Evolutionary conservation across 768 basidiomycete species (phyloP), one percentile per base, ranked within the genome.

Genomic region (Trametes villosa): DNA sequence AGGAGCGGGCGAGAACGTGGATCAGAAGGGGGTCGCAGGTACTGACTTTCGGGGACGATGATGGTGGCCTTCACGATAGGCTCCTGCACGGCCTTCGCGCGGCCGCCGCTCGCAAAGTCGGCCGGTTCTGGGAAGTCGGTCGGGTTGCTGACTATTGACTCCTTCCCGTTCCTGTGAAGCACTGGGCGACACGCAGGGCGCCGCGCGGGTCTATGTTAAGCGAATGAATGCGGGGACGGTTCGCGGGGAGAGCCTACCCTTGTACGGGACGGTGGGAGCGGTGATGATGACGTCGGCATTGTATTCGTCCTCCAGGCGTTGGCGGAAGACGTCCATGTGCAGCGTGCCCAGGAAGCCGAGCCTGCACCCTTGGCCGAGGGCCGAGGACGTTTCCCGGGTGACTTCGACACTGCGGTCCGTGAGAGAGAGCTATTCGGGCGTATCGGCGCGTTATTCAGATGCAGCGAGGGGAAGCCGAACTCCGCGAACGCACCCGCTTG

Each of bases 311-410:
- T 98, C 97, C 4, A 99, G 79, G 15, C 97, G 85, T 71, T 99
- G 97, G 22, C 95, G 88, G 74, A 94, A 94, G 38, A 96, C 91
- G 67, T 96, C 92, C 92, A 98, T 95, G 71, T 99, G 97, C 59
- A 99, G 76, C 6, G 94, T 93, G 1, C 97, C 97, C 11, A 98
- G 81, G 74, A 98, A 99, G 0, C 97, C 97, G 7, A 99, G 83
- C 44, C 97, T 85, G 71, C 89, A 94, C 9, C 97, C 97, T 76
- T 97, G 96, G 1, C 96, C 96, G 11, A 99, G 81, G 11, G 97
- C 97, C 6, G 91, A 86, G 0, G 96, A 98, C 0, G 92, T 91
- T 74, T 98, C 97, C 48, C 93, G 83, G 69, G 94, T 92, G 9
- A 96, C 81, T 18, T 92, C 89, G 11, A 99, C 94, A 71, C 90